Evolutionary conservation across 2,329 filamentous ascomycete species (phyloP), one percentile per base, ranked within the genome.

Genomic region (Ilyonectria destructans): DNA sequence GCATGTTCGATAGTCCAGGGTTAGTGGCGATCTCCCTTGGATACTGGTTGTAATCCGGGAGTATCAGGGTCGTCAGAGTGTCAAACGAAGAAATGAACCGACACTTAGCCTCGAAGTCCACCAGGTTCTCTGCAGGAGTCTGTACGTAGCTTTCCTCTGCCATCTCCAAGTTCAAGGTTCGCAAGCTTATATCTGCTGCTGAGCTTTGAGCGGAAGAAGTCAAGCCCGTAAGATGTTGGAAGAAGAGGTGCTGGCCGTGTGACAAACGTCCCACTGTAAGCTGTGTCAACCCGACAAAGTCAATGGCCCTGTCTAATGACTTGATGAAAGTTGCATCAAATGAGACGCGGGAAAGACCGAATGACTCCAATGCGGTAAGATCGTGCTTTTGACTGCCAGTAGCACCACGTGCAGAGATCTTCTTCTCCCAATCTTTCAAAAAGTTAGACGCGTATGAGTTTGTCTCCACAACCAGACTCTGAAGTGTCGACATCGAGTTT

Each of bases 401-500:
- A 29, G 3, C 17, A 2, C 21, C 23, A 1, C 2, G 13, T 10
- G 6, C 19, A 4, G 49, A 31, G 4, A 26, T 1, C 19, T 23
- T 33, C 1, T 59, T 17, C 12, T 48, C 52, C 59, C 60, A 62
- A 23, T 67, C 56, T 2, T 56, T 2, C 2, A 71, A 31, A 19
- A 67, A 54, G 10, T 19, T 15, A 6, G 9, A 56, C 9, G 3
- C 4, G 7, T 43, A 43, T 2, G 37, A 51, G 35, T 5, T 19
- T 19, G 23, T 9, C 0, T 15, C n/a, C 17, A 62, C 26, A 2
- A 1, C 2, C 1, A 74, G 46, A 8, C 63, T 72, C 6, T 37
- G 55, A 13, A 74, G 65, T 6, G 71, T 74, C 2, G 68, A 68
- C 1, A 23, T 46, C 1, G 74, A 76, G 35, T 75, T 76, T 4